Base-by-base conservation (phyloP, 2,329 filamentous ascomycete species). In the Plectosphaerella plurivora region DNA sequence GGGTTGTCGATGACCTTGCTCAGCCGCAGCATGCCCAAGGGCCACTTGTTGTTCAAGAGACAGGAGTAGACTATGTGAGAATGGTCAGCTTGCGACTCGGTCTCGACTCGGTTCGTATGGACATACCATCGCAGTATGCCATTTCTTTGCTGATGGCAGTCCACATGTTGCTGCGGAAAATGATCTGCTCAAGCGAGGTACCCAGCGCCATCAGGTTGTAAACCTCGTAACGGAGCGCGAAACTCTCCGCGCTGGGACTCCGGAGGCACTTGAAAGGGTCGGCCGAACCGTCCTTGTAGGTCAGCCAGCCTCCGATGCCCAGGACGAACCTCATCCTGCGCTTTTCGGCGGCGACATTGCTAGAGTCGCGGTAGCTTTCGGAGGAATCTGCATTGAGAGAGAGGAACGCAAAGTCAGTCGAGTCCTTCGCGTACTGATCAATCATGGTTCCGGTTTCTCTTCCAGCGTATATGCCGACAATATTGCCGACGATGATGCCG, bases 381-480 rank as follows among this genome's bases (percentile, higher is more conserved):
- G 67, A 62, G 45, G 64, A 66, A 14, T 72, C 64, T 14, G 80
- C 79, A 50, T 84, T 82, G 15, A 96, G 75, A 0, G 91, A 89
- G 11, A 96, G 70, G 61, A 97, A 89, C 1, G 84, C 90, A 68
- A 97, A 96, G 63, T 97, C 92, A 61, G 90, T 84, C 15, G 97
- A 86, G 58, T 96, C 91, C 59, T 84, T 85, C 11, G 88, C 82
- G 65, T 95, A 96, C n/a, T 86, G 78, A 58, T 96, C 90, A 78
- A 97, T 88, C 77, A 92, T 90, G 66, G 91, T 87, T 50, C 86
- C 84, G 0, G 88, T 89, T 78, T 96, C 92, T 36, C 86, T 83
- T 1, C 87, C 85, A 44, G 89, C 89, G 64, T 95, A 96, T n/a
- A 94, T 89, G 9, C 94, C 94, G 63, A 97, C 97, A 39, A 97